Evolutionary conservation across 768 basidiomycete genomes (phyloP).

Genomic region (Clitopilus hobsonii): DNA sequence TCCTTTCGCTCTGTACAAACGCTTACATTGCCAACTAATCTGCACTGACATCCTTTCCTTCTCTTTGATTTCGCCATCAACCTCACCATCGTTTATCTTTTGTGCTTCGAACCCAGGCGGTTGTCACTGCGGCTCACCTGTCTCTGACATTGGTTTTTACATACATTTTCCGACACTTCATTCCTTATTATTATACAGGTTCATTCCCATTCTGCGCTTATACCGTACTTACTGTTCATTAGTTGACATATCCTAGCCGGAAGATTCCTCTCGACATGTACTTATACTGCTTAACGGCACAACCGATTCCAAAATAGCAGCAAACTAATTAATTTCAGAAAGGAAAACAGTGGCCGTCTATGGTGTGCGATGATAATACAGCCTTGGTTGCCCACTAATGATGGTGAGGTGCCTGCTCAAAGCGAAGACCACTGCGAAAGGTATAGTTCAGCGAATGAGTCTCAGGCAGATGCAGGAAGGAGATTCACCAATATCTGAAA

Average conservation of each 20-base stretch:
- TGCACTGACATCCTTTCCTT: constrained; percentile 16
- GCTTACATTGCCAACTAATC: constrained; percentile 4
- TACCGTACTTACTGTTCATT: constrained; percentile 39
- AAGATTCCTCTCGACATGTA: constrained; percentile 34
- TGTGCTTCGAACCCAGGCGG: constrained; percentile 36
- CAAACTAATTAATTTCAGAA: constrained; percentile 17
- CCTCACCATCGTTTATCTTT: constrained; percentile 21
- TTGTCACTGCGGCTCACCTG: constrained; percentile 33
- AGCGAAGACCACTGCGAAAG: constrained; percentile 72
- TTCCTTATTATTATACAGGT: constrained; percentile 6
- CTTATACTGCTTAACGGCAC: neutral
- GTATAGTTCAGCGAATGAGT: constrained; percentile 12
- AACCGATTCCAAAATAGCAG: neutral
- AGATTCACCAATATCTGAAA: constrained; percentile 33
- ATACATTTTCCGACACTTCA: constrained; percentile 19
- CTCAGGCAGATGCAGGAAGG: neutral
- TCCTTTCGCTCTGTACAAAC: no score
- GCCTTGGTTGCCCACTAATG: constrained; percentile 33
- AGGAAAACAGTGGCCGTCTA: no score
- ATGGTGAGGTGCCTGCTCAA: constrained; percentile 81
- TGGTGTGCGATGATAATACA: no score
- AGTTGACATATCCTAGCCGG: constrained; percentile 43
- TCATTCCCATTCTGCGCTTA: constrained; percentile 3
- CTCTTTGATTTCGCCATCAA: constrained; percentile 14
- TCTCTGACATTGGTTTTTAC: constrained; percentile 32